Evolutionary conservation across 2,329 filamentous ascomycete species (phyloP), one percentile per base, ranked within the genome.

Genomic region (Sporothrix protearum): DNA sequence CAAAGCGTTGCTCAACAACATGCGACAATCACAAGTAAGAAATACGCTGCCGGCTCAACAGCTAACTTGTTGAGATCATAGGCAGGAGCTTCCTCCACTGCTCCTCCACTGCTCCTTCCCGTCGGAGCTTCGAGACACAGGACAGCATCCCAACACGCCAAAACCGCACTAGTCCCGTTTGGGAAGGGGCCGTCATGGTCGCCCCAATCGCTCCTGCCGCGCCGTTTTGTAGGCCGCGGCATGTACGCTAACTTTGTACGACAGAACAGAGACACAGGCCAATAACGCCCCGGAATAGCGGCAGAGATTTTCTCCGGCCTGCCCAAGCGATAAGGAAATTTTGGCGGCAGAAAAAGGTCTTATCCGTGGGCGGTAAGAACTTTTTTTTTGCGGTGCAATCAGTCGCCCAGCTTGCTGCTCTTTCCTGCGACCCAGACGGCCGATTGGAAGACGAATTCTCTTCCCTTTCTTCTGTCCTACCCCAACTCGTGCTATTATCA

Each of bases 331-430:
- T 75, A 75, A 75, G 74, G 59, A 42, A 16, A 61, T 72, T 71
- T 51, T 55, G 53, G 39, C 68, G 71, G 71, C 73, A 74, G 71
- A 73, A 73, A 73, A 74, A 73, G 16, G 67, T 72, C 68, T 74
- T 74, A 74, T 74, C 73, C 55, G 66, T 39, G 10, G 10, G 57
- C 55, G 42, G 45, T 73, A 47, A 25, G 51, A 25, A 33, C 57
- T 55, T 71, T 73, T 71, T 73, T 66, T 68, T 71, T 63, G 39
- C 39, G 22, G 59, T 47, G 36, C 12, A 55, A 33, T 42, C 10
- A 55, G 45, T 42, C 10, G 57, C 33, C 57, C n/a, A 42, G 33
- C 19, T 42, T 42, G 33, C 3, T 28, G 10, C 22, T 42, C 36
- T 45, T 39, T 8, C 12, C 10, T 45, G 16, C 12, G 57, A 63